Base-by-base conservation (phyloP, 2,329 filamentous ascomycete genomes). In the Hypoxylon sp. region DNA sequence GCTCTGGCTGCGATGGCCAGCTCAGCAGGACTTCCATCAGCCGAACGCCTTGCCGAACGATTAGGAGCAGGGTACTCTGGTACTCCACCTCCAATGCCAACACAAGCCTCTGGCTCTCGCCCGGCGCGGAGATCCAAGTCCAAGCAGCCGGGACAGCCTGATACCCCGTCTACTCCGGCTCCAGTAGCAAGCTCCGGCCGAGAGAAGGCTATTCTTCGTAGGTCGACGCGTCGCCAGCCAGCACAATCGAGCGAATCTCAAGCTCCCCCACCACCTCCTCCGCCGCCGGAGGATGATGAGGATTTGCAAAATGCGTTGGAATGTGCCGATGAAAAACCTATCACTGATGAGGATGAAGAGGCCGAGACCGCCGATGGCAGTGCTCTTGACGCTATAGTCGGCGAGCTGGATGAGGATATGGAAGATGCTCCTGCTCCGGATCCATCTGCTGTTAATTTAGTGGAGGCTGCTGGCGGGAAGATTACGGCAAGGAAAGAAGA, bases 401-500 rank as follows among this genome's bases (percentile, higher is more conserved):
- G 94, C 66, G 93, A 97, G 73, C 83, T 98, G 1, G 94, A 98
- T 62, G 92, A 95, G 68, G 93, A 94, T 33, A 90, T 95, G 79
- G 90, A 93, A 55, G 91, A 92, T 61, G 87, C 88, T 1, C 82
- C 84, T n/a, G 85, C 87, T n/a, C 87, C 91, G 5, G 93, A 96
- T 74, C 92, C 94, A 2, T 92, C 92, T 3, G 94, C 96, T 5
- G 94, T 98, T 33, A 98, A 94, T 75, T 88, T 99, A 78, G 95
- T 98, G 79, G 89, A 98, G 46, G 94, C 91, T 42, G 90, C 92
- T 17, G 92, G 91, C 19, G 95, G 94, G 13, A 97, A 94, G 77
- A 91, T 98, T 13, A 97, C 93, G 1, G 95, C 95, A 42, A 91
- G 92, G 57, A 95, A 96, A 76, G 95, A 98, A 74, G 94, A 98